Evolutionary conservation across 176 grass and related monocot species (phyloP), one percentile per base, ranked within the genome.

Genomic region (Aegilops longissima): DNA sequence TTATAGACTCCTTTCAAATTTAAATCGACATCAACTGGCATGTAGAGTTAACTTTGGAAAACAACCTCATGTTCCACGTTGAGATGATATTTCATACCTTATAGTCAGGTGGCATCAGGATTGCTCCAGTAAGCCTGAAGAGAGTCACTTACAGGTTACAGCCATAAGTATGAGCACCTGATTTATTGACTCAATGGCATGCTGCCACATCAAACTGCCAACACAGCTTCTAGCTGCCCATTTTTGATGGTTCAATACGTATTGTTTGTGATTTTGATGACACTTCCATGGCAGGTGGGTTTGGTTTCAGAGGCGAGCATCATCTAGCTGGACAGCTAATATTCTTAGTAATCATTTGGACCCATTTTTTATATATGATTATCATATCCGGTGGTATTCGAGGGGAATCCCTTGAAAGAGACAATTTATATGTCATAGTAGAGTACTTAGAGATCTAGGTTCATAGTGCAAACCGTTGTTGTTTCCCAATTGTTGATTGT

Each of bases 1-100:
- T 38, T 69, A 33, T 52, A 52, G 47, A 85, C 70, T 77, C 75
- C 87, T 89, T 80, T 23, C 65, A 23, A 24, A 62, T 62, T 62
- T 62, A 1, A 62, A 10, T 12, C 44, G 17, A 36, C 42, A 56
- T 69, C 86, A 2, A 84, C 47, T 3, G 86, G 59, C 20, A 62
- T 62, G 59, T 23, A 24, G 59, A 62, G 59, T 62, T 62, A 23
- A 62, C 59, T 62, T 62, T 10, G 59, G n/a, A 62, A 62, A 62
- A 62, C 21, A n/a, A 62, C n/a, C 21, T 61, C 58, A 23, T 61
- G 20, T 61, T 61, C 8, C 58, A 61, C 58, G 21, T 61, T 61
- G 3, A 61, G 20, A 9, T 21, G 58, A 61, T 61, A 17, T 23
- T 61, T 3, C 58, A 61, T 61, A 23, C 58, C 59, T 62, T 62